These are phyloP conservation scores for Wallacemonas sp. DNA, from an alignment of 208 protist species.

Conservation along the genomic window DNA sequence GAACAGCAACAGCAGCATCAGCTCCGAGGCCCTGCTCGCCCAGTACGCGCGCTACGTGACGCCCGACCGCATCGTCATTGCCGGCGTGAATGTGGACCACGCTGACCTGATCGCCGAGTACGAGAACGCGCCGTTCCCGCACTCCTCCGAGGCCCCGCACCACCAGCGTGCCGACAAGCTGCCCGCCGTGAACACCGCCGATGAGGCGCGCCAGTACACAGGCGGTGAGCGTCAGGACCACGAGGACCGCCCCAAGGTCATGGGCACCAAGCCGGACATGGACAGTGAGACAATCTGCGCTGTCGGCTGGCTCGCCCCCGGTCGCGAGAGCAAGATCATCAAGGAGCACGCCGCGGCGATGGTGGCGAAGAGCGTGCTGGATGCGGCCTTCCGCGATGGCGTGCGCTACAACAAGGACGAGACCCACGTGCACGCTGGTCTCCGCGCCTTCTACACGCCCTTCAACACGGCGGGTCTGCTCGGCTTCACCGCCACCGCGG, in stretches of 20 bases:
- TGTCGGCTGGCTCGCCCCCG: constrained; percentile 79
- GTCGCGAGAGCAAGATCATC: constrained; percentile 44
- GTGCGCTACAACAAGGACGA: constrained; percentile 51
- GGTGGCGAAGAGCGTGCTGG: constrained; percentile 65
- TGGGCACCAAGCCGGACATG: constrained; percentile 88
- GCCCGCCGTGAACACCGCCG: constrained; percentile 24
- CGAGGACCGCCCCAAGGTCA: constrained; percentile 82
- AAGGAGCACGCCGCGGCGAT: constrained; percentile 76
- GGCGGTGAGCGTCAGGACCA: constrained; percentile 83
- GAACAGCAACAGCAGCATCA: constrained; percentile 67
- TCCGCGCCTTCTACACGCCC: constrained; percentile 83
- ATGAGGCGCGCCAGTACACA: constrained; percentile 74
- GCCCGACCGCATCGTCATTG: constrained; percentile 81
- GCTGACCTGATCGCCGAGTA: constrained; percentile 82
- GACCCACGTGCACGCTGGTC: constrained; percentile 37
- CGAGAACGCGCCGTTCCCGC: constrained; percentile 81
- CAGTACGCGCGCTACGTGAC: constrained; percentile 77
- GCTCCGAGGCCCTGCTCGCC: constrained; percentile 65
- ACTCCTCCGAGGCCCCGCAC: constrained; percentile 65
- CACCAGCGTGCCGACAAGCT: constrained; percentile 44
- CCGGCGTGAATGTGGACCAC: constrained; percentile 89
- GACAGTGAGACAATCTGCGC: constrained; percentile 82
- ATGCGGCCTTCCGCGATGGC: constrained; percentile 59
- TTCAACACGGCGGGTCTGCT: constrained; percentile 80
- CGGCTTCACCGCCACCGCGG: constrained; percentile 66